phyloP scores from a whole-genome alignment of 2,329 filamentous ascomycete species.

The Nakataea oryzae region DNA sequence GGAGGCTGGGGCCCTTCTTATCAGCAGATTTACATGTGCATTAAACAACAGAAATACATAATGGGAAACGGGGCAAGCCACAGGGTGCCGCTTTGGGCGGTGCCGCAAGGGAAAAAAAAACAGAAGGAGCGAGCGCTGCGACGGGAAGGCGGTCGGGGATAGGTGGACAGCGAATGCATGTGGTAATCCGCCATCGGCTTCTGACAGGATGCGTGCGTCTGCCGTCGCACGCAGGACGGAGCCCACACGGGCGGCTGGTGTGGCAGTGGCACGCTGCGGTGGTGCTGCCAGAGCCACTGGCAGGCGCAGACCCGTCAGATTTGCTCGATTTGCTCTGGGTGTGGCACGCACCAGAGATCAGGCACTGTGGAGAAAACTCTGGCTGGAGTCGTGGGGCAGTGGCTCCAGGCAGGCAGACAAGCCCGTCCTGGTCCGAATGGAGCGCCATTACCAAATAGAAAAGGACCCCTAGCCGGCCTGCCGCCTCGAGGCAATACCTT shows the following conservation, averaged over 20 bases:
- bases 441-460: slow-evolving; percentile 1
- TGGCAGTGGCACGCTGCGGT: too few relatives aligned
- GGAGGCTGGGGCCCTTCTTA: neutral
- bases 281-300: too few relatives aligned
- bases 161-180: neutral
- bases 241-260: too few relatives aligned
- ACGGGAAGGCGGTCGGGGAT: neutral
- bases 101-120: neutral
- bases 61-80: neutral
- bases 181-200: neutral
- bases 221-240: neutral
- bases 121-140: neutral
- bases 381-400: neutral
- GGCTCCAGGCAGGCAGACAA: neutral
- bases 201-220: neutral
- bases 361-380: neutral
- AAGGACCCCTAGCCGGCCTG: neutral
- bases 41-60: neutral
- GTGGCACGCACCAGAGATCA: neutral
- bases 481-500: neutral
- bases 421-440: neutral
- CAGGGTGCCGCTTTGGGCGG: neutral
- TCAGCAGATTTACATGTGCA: neutral
- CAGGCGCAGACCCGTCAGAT: neutral
- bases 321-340: neutral